These are phyloP conservation scores for Colletotrichum eremochloae DNA, from an alignment of 2,329 filamentous ascomycete genomes.

Conservation along the genomic window DNA sequence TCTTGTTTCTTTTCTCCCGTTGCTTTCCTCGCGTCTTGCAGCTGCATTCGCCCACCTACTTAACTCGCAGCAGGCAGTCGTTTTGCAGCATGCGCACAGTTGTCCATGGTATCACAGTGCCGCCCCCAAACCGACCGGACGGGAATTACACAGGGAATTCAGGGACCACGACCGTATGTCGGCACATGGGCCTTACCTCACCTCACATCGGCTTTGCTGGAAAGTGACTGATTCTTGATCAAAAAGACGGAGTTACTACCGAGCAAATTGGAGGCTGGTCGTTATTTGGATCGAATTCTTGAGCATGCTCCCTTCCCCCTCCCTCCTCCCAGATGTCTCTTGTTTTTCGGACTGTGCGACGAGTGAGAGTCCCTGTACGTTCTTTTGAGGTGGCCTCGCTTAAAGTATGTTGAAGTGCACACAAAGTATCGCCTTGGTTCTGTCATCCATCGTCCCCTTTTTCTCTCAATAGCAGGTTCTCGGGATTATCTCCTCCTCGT, in stretches of 20 bases:
- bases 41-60: background rate
- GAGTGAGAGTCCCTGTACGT: background rate
- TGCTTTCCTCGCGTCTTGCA: background rate
- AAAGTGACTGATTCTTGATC: background rate
- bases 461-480: background rate
- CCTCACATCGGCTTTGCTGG: background rate
- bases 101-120: background rate
- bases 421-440: background rate
- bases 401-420: constrained; percentile 11
- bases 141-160: background rate
- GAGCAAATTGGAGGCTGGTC: background rate
- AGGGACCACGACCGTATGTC: background rate
- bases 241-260: background rate
- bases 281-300: background rate
- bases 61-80: background rate
- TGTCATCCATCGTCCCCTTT: background rate
- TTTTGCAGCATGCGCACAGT: background rate
- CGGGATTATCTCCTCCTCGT: background rate
- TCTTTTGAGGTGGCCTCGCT: background rate
- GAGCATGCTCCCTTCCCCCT: background rate
- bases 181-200: background rate
- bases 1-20: background rate
- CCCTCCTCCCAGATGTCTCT: background rate
- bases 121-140: background rate
- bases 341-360: background rate